phyloP scores from a whole-genome alignment of 805 yeast species.

The Zygoascus ofunaensis region DNA sequence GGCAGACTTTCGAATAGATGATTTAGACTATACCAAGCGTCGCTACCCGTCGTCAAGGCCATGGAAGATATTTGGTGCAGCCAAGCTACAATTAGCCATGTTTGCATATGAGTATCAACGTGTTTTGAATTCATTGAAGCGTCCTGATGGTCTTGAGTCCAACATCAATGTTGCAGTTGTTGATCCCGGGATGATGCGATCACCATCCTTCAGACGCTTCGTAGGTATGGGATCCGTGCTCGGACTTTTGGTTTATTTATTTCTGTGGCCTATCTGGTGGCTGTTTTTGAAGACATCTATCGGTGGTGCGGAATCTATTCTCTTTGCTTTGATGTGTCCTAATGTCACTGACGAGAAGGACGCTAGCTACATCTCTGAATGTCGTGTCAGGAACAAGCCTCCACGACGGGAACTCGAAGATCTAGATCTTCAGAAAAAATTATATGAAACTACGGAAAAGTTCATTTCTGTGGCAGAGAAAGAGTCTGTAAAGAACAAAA shows the following conservation, averaged over 20 bases:
- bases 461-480: conserved; percentile 56
- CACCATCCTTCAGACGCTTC: conserved; percentile 74
- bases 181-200: conserved; percentile 88
- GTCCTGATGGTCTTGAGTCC: conserved; percentile 59
- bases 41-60: conserved; percentile 56
- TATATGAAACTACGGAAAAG: conserved; percentile 46
- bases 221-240: conserved; percentile 64
- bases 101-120: conserved; percentile 75
- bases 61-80: conserved; percentile 69
- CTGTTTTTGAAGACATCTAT: conserved; percentile 62
- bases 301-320: conserved; percentile 72
- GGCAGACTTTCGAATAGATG: conserved; percentile 54
- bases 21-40: conserved; percentile 52
- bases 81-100: conserved; percentile 68
- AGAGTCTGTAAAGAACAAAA: conserved; percentile 59
- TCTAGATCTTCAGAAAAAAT: conserved; percentile 45
- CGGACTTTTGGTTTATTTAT: conserved; percentile 53
- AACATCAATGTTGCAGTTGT: conserved; percentile 65
- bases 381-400: conserved; percentile 39
- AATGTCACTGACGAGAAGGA: conserved; percentile 39
- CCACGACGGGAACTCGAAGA: conserved; percentile 60
- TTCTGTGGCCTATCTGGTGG: conserved; percentile 78
- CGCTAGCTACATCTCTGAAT: conserved; percentile 57
- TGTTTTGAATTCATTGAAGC: conserved; percentile 45
- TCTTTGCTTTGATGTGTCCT: conserved; percentile 66